These are phyloP conservation scores for Massariosphaeria phaeospora DNA, from an alignment of 495 filamentous ascomycete genomes.

Conservation along the genomic window DNA sequence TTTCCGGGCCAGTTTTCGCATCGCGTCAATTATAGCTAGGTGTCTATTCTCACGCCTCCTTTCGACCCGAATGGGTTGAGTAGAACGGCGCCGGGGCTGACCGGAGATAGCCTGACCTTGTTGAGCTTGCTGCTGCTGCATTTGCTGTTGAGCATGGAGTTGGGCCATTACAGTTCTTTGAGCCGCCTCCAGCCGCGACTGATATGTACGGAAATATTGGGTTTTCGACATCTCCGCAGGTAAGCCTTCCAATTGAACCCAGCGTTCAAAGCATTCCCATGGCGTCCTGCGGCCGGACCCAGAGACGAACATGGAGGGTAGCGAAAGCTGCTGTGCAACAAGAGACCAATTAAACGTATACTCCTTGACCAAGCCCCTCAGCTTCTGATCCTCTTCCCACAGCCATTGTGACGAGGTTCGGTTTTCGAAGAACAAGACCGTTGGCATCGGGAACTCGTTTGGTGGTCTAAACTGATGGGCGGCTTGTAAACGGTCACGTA, in stretches of 20 bases:
- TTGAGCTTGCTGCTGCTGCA: conserved; percentile 56
- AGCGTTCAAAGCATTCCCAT: conserved; percentile 98
- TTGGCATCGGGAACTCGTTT: conserved; percentile 81
- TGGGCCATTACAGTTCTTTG: conserved; percentile 61
- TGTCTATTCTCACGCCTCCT: conserved; percentile 78
- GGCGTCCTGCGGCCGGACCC: conserved; percentile 86
- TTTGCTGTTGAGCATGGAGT: conserved; percentile 53
- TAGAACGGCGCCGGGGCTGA: conserved; percentile 59
- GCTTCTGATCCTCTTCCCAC: conserved; percentile 78
- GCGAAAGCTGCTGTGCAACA: conserved; percentile 70
- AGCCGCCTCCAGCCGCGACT: conserved; percentile 72
- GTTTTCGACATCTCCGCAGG: conserved; percentile 89
- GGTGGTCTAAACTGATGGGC: conserved; percentile 91
- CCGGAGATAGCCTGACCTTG: conserved; percentile 54
- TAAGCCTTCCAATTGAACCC: conserved; percentile 82
- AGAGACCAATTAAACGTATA: conserved; percentile 97
- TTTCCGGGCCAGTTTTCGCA: conserved; percentile 94
- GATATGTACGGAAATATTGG: conserved; percentile 83
- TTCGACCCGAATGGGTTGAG: conserved; percentile 74
- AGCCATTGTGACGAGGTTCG: conserved; percentile 87
- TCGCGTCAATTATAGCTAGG: conserved; percentile 82
- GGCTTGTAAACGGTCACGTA: conserved; percentile 86
- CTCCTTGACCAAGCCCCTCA: conserved; percentile 78
- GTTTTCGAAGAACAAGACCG: conserved; percentile 80
- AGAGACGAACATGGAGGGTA: conserved; percentile 70